Base-by-base conservation (phyloP, 2,329 filamentous ascomycete species). In the Drechslerella coelobrocha region DNA sequence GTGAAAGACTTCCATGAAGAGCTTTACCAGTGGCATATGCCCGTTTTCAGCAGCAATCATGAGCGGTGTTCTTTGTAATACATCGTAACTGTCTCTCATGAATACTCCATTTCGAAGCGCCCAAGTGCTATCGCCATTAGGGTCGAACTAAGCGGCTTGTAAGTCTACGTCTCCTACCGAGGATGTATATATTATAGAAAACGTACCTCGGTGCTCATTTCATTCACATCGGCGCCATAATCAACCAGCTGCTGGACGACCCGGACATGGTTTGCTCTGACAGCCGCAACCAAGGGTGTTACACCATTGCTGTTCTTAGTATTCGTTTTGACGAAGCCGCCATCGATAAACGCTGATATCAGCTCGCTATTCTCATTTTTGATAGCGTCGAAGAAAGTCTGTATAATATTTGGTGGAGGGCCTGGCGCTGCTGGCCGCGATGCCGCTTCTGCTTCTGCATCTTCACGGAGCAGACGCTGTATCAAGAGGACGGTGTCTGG, bases 181-280 rank as follows among this genome's bases (percentile, higher is more conserved):
- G 23, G 19, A 23, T 31, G 26, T 52, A 7, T 7, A 31, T 9
- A 31, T 21, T 6, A 2, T 3, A n/a, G 1, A 12, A 1, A 12
- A 17, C 51, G 7, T 53, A 72, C 68, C 50, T 72, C 68, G 4
- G 24, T 8, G 24, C 8, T 55, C 53, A 72, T 45, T 52, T 66
- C 61, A 29, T 72, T 31, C 4, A 72, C 68, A 41, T 66, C 34
- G 4, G 68, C 68, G 54, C 68, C 68, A 29, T 65, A 72, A 29
- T 72, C 68, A 12, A 66, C 68, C 5, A 72, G 34, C 31, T 72
- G 68, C 45, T 72, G 68, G n/a, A 72, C 68, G 0, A 72, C 31
- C 21, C 68, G 53, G 21, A 72, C 52, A 41, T 72, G 68, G 27
- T 63, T 60, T 19, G 59, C 59, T 23, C 59, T 62, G 6, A 71